These are phyloP conservation scores for Pelargonium fulgidum DNA, from an alignment of 441 rosid species.

Conservation along the genomic window DNA sequence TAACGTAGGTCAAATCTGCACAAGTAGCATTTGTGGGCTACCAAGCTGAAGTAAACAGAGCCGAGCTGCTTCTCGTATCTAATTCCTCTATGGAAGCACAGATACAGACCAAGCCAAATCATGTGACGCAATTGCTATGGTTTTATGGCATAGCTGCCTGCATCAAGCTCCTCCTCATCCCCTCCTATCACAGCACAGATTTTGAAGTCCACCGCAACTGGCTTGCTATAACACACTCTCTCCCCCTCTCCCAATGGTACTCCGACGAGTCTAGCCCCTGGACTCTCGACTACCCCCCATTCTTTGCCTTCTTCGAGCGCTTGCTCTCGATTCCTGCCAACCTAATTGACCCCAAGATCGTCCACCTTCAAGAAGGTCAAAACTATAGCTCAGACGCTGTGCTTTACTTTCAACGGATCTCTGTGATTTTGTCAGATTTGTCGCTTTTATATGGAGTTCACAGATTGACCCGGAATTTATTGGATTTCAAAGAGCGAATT, in stretches of 20 bases:
- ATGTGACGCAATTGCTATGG: conserved; percentile 39
- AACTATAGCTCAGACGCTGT: conserved; percentile 44
- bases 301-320: conserved; percentile 78
- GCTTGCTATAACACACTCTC: conserved; percentile 76
- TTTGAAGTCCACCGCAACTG: conserved; percentile 95
- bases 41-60: too few relatives aligned
- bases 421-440: conserved; percentile 68
- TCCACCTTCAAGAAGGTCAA: conserved; percentile 50
- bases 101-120: neutral
- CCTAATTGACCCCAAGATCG: conserved; percentile 57
- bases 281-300: conserved; percentile 98
- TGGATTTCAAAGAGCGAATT: conserved; percentile 31
- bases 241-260: conserved; percentile 84
- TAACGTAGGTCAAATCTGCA: too few relatives aligned
- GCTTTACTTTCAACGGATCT: conserved; percentile 58
- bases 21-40: too few relatives aligned
- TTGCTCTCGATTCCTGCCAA: conserved; percentile 57
- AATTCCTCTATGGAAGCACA: conserved; percentile 22
- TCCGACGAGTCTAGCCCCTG: conserved; percentile 75
- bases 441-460: conserved; percentile 51
- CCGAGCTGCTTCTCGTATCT: neutral
- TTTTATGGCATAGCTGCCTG: conserved; percentile 48
- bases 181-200: conserved; percentile 81
- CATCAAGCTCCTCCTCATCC: conserved; percentile 66
- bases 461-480: conserved; percentile 33